Evolutionary conservation across 352 stramenopile species (phyloP), one percentile per base, ranked within the genome.

Genomic region (Globisporangium megalacanthum): DNA sequence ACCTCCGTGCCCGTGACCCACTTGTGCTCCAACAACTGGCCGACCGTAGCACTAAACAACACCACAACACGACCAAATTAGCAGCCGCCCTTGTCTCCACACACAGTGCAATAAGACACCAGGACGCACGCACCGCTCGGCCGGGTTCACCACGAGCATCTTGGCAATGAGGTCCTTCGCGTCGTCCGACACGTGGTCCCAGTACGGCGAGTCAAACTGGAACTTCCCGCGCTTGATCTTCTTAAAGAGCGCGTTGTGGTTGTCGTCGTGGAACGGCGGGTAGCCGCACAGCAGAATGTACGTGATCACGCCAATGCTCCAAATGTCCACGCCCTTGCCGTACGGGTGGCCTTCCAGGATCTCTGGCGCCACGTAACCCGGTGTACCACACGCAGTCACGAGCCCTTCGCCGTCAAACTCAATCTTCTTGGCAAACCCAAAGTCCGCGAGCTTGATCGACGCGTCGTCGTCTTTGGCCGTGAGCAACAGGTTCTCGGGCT

Each of bases 171-270:
- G 72, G 53, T 98, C 92, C 69, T 98, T 98, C 48, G 91, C 95
- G 51, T 97, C 78, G 48, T 94, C 89, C 35, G 86, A 97, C 14
- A 98, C 85, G 61, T 95, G 78, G 65, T 93, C 84, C 94, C 94
- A 98, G 72, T 98, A 98, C 17, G 97, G 92, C n/a, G 89, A 88
- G 60, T 98, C 92, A 59, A 98, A 98, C 75, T 97, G 75, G 69
- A 96, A 98, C 58, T 96, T 88, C 52, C 91, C 94, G 52, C 82
- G 88, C 67, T 96, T 95, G 67, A 98, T 98, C 65, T 97, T 98
- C 54, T 90, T 88, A 69, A 98, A 98, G 17, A 98, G 83, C 46
- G 88, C 83, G 29, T 88, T 86, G 69, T 97, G 92, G 72, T 97
- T 98, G 66, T 97, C 83, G 65, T 97, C 78, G 67, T 97, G 82